Base-by-base conservation (phyloP, 306 rosid species). In the Citrullus colocynthis region DNA sequence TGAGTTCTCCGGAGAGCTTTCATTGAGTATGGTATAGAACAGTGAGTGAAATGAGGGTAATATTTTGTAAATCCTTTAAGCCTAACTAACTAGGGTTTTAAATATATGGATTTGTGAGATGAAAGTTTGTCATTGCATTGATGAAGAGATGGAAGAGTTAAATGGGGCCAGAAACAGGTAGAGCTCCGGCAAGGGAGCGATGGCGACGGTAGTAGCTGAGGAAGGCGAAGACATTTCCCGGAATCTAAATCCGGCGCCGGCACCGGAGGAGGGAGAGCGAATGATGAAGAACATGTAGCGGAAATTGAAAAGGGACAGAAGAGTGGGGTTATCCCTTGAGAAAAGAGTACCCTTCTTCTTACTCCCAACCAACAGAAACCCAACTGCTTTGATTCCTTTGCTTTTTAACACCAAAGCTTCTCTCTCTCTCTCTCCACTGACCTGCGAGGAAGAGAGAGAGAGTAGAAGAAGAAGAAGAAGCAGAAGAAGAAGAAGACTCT, bases 1-100 rank as follows among this genome's bases (percentile, higher is more conserved):
- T 83, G 89, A 83, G 94, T 86, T 90, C 97, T 90, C 80, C 91
- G 89, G 67, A 93, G 96, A 71, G 98, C 91, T 91, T 88, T 92
- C 99, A 91, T 96, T 84, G 76, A 62, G 17, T 16, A 42, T 42
- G 30, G 3, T 66, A 18, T 78, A 56, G 6, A 34, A 13, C 9
- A 73, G 55, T 61, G 15, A 39, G 54, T 16, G 51, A 13, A 61
- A 61, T 14, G n/a, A 54, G 52, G 48, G 48, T 6, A 56, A 58
- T 51, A 13, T 45, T 64, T 9, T 44, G 70, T 41, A 45, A 72
- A 9, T 61, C 34, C 64, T 34, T 28, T 37, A 63, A 48, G 20
- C 20, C 57, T 64, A 21, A 10, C 78, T 81, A 79, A 83, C 79
- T 79, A 58, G 72, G 81, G 71, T 44, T 45, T 78, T 42, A 59